phyloP scores from a whole-genome alignment of 2,329 filamentous ascomycete genomes.

The Aspergillus ibericus region DNA sequence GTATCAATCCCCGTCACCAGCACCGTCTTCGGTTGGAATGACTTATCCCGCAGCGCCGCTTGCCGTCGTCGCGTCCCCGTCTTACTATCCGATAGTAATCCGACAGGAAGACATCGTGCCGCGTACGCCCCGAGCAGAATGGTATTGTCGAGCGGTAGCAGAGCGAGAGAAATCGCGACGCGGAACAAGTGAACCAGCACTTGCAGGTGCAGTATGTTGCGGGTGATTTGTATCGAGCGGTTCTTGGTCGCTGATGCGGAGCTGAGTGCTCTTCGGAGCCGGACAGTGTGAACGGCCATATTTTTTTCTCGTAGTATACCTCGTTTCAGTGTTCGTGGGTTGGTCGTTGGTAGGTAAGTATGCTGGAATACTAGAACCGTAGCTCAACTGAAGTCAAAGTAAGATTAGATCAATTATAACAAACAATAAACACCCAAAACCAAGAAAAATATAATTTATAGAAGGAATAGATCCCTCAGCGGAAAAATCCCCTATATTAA shows the following conservation, averaged over 20 bases:
- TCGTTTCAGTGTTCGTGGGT: too few species aligned
- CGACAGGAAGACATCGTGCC: slow-evolving; percentile 27
- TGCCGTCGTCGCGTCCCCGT: slow-evolving; percentile 19
- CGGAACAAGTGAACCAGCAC: slow-evolving; percentile 27
- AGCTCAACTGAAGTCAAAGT: too few species aligned
- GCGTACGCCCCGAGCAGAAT: slow-evolving; percentile 44
- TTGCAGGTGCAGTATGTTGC: slow-evolving; percentile 13
- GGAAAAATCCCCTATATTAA: too few species aligned
- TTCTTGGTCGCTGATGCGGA: slow-evolving; percentile 7
- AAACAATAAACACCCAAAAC: too few species aligned
- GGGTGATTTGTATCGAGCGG: slow-evolving; percentile 2
- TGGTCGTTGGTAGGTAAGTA: too few species aligned
- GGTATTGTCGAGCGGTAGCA: slow-evolving; percentile 52
- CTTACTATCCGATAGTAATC: slow-evolving; percentile 10
- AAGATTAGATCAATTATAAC: too few species aligned
- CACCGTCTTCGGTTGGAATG: slow-evolving; percentile 54
- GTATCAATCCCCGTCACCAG: slow-evolving; percentile 73
- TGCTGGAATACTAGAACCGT: too few species aligned
- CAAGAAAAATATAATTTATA: too few species aligned
- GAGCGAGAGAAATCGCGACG: slow-evolving; percentile 26
- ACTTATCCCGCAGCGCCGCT: slow-evolving; percentile 30
- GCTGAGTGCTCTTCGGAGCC: slow-evolving; percentile 16
- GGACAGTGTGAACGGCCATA: background rate
- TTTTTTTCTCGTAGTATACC: background rate
- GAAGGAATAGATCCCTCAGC: too few species aligned